Base-by-base conservation (phyloP, 2,329 filamentous ascomycete genomes). In the Lasiodiplodia gonubiensis region DNA sequence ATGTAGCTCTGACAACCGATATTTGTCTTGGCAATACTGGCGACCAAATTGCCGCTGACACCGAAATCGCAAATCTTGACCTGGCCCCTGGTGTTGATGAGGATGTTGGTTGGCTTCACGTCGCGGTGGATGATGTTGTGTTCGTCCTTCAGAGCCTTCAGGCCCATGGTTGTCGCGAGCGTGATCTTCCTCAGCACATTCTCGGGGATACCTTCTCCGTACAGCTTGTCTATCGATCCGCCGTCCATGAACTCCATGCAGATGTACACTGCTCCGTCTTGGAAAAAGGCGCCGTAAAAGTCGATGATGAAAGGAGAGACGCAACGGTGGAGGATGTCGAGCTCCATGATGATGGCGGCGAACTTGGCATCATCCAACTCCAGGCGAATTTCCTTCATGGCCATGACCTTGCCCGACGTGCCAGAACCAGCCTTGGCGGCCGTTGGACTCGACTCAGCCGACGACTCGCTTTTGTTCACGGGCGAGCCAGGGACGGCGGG, bases 201-300 rank as follows among this genome's bases (percentile, higher is more conserved):
- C 77, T 99, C 95, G 0, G 95, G 93, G 11, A 99, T 90, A 53
- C 95, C 95, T 68, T 94, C 92, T 12, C 87, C 87, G 78, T 99
- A 99, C 14, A 99, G 82, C 79, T 97, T 97, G 84, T 99, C 95
- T 75, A 98, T 94, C 46, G 94, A 98, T 8, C 95, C 95, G 55
- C 95, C 95, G 76, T 99, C 94, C 95, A 99, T 99, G 80, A 93
- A 97, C 80, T 99, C 95, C 78, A 99, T 97, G 81, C 95, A 99
- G 79, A 99, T 98, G 80, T 99, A 99, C 1, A 99, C 95, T 0
- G 95, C 95, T 33, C 95, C 94, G 82, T 99, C 95, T 76, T 99
- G 95, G 84, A 97, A 99, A 78, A 99, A 99, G 5, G 95, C 95
- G 0, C 95, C 95, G 78, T 98, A 99, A 75, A 99, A 99, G 76